phyloP scores from a whole-genome alignment of 345 rosid genomes.

The Boechera retrofracta region DNA sequence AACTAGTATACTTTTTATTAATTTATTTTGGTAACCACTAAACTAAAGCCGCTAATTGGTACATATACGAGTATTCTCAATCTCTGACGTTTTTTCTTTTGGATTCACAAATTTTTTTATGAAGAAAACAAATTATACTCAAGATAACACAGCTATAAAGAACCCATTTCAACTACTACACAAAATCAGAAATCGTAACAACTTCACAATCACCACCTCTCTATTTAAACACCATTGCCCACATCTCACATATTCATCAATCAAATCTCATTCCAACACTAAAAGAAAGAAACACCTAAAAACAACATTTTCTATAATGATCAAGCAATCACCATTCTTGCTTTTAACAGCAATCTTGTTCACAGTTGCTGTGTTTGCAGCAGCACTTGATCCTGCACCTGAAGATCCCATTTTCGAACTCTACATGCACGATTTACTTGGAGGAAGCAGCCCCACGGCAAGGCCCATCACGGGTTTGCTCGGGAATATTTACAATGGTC shows the following conservation, averaged over 20 bases:
- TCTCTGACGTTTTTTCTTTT: not conserved
- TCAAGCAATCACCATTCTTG: constrained; percentile 47
- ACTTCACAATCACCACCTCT: constrained; percentile 49
- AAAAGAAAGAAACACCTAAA: constrained; percentile 2
- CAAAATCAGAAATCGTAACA: constrained; percentile 43
- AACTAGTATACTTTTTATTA: not conserved
- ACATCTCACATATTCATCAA: constrained; percentile 41
- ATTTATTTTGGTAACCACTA: constrained; percentile 12
- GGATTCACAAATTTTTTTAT: not conserved
- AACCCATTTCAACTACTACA: constrained; percentile 58
- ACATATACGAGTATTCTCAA: not conserved
- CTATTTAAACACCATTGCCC: constrained; percentile 52
- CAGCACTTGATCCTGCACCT: constrained; percentile 54
- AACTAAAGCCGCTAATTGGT: not conserved
- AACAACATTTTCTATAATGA: constrained; percentile 47
- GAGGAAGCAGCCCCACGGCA: constrained; percentile 87
- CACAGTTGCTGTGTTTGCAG: constrained; percentile 41
- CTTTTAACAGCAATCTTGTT: constrained; percentile 46
- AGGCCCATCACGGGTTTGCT: constrained; percentile 91
- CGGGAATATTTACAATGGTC: constrained; percentile 92
- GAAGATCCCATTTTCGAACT: constrained; percentile 68
- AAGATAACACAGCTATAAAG: constrained; percentile 25
- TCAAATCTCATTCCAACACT: constrained; percentile 8
- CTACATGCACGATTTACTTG: constrained; percentile 92
- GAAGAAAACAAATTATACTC: not conserved